These are phyloP conservation scores for Alternaria burnsii DNA, from an alignment of 2,329 filamentous ascomycete genomes.

Conservation along the genomic window DNA sequence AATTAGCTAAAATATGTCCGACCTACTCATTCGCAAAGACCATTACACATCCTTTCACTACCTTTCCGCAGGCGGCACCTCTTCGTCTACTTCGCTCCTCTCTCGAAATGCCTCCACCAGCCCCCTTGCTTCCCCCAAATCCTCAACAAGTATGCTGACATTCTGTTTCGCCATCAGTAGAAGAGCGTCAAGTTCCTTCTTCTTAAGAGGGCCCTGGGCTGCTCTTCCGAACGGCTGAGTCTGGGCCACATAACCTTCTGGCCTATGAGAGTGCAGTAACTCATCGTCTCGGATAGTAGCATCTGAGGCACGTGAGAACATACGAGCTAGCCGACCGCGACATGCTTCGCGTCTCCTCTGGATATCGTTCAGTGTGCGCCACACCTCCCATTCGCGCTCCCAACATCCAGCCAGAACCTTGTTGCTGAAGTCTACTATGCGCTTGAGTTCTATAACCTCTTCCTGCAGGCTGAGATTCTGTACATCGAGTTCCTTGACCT, in stretches of 20 bases:
- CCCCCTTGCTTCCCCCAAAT: conserved; percentile 28
- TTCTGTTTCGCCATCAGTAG: conserved; percentile 27
- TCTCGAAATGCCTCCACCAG: conserved; percentile 17
- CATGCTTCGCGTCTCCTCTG: neutral
- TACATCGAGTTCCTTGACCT: conserved; percentile 2
- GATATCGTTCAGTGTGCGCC: conserved; percentile 18
- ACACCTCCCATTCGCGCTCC: conserved; percentile 27
- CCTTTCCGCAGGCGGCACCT: neutral
- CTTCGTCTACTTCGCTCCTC: neutral
- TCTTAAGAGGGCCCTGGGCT: neutral
- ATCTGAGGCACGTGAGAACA: conserved; percentile 2
- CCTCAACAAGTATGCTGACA: conserved; percentile 24
- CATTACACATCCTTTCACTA: conserved; percentile 8
- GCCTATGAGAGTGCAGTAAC: neutral
- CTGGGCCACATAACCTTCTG: neutral
- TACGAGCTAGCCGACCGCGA: neutral
- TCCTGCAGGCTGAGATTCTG: neutral
- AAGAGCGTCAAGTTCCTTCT: conserved; percentile 23
- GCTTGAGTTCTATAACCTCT: conserved; percentile 14
- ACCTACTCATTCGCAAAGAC: neutral
- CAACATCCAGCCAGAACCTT: conserved; percentile 21
- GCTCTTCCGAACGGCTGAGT: neutral
- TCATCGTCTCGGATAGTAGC: neutral
- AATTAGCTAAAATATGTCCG: neutral
- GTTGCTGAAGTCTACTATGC: conserved; percentile 15